Base-by-base conservation (phyloP, 1,284 basidiomycete genomes). In the Singerocomus inundabilis region DNA sequence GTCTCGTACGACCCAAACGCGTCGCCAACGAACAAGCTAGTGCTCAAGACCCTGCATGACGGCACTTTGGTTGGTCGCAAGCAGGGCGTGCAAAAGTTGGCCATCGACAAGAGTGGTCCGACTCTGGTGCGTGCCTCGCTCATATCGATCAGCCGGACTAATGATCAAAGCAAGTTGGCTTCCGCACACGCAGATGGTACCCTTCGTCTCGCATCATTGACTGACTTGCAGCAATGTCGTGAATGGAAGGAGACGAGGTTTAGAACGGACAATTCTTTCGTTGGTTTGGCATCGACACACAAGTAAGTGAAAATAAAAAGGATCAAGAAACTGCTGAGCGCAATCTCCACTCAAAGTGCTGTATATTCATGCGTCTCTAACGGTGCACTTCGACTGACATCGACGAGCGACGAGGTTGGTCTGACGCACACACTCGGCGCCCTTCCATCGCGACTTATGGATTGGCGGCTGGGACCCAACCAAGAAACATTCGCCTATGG, bases 401-500 rank as follows among this genome's bases (percentile, higher is more conserved):
- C 63, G 32, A 57, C 72, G 29, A 56, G 55, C 25, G 64, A 70
- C 35, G 68, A 66, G 33, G 60, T 46, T 21, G 57, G 62, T 21
- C 51, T 28, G 38, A 62, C 44, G 47, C 69, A 53, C 50, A 64
- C 29, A 31, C 61, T 70, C 25, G 64, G 69, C 21, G 67, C 71
- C 10, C 75, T 91, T 35, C 88, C 88, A 1, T 82, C 76, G 56
- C 79, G 84, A 26, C 70, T 91, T 18, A 71, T 68, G 39, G 81
- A 79, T 48, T 88, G 87, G 84, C 76, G 77, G n/a, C 67, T 89
- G 13, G 77, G 83, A 3, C 60, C 71, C 7, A 72, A 79, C 45
- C 70, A 69, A 5, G 64, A 72, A 24, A 76, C 77, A 0, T 93
- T 95, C 69, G 81, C 84, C 1, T 87, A 92, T 55, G 93, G 87